These are phyloP conservation scores for Thielaviopsis musarum DNA, from an alignment of 2,329 filamentous ascomycete genomes.

Conservation along the genomic window DNA sequence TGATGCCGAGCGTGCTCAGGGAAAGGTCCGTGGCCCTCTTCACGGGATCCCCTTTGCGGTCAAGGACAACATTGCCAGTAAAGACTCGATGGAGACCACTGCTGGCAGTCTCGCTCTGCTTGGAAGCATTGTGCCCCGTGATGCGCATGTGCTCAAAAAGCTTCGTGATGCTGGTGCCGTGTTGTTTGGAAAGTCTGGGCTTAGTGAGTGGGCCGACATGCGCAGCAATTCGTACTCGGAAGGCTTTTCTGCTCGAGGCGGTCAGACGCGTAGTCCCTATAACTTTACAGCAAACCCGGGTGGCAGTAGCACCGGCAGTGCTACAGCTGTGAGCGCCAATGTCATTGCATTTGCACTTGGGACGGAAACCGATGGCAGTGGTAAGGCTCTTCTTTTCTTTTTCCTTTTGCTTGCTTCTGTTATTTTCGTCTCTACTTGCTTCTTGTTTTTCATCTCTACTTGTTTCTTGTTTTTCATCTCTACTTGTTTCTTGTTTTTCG, in stretches of 20 bases:
- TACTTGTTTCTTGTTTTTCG: neutral
- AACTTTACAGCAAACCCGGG: slow-evolving; percentile 53
- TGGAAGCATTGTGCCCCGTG: slow-evolving; percentile 48
- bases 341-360: slow-evolving; percentile 47
- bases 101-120: slow-evolving; percentile 52
- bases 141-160: slow-evolving; percentile 44
- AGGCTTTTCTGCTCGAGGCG: slow-evolving; percentile 47
- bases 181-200: slow-evolving; percentile 51
- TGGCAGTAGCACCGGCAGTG: slow-evolving; percentile 51
- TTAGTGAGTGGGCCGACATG: slow-evolving; percentile 64
- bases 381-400: slow-evolving; percentile 18
- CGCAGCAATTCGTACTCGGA: slow-evolving; percentile 49
- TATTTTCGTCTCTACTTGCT: neutral
- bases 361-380: slow-evolving; percentile 57
- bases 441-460: neutral
- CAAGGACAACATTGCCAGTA: slow-evolving; percentile 56
- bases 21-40: slow-evolving; percentile 43
- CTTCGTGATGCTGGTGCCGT: slow-evolving; percentile 50
- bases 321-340: slow-evolving; percentile 46
- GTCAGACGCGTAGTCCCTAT: slow-evolving; percentile 48
- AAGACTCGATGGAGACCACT: slow-evolving; percentile 57
- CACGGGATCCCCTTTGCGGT: slow-evolving; percentile 63
- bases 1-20: slow-evolving; percentile 41
- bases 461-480: neutral
- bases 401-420: neutral